Conservation (phyloP, 78 protist species). For the Dictyostelium citrinum region DNA sequence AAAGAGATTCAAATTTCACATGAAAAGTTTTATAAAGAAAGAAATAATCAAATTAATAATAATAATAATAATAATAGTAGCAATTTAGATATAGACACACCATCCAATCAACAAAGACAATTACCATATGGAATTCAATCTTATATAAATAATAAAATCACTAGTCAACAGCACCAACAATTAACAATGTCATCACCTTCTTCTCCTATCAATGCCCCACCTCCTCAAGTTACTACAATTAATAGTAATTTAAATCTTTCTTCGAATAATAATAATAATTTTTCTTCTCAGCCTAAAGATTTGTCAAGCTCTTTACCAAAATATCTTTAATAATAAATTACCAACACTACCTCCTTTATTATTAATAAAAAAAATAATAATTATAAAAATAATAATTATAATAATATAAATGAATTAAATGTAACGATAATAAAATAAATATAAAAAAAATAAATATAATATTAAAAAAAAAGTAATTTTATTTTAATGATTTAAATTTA, state of each 20-base stretch:
- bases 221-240: not conserved
- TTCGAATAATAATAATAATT: not conserved
- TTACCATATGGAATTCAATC: slow-evolving; percentile 57
- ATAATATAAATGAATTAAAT: too few relatives aligned
- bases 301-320: slow-evolving; percentile 9
- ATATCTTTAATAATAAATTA: not conserved
- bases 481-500: not conserved
- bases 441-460: too few relatives aligned
- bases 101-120: not conserved
- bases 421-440: too few relatives aligned
- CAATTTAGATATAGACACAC: not conserved
- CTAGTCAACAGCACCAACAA: not conserved
- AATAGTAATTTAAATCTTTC: not conserved
- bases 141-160: slow-evolving; percentile 48
- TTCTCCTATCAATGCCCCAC: not conserved
- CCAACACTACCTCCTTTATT: not conserved
- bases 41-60: not conserved
- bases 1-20: slow-evolving; percentile 42
- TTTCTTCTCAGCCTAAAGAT: not conserved
- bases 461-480: too few relatives aligned
- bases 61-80: not conserved
- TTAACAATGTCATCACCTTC: not conserved
- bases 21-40: slow-evolving; percentile 28
- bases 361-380: not conserved
- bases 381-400: too few relatives aligned